Percentiles rank a stretch among this genome's conserved stretches.
Conservation (phyloP, 2,329 filamentous ascomycete species). For the Alternaria gansuensis region DNA sequence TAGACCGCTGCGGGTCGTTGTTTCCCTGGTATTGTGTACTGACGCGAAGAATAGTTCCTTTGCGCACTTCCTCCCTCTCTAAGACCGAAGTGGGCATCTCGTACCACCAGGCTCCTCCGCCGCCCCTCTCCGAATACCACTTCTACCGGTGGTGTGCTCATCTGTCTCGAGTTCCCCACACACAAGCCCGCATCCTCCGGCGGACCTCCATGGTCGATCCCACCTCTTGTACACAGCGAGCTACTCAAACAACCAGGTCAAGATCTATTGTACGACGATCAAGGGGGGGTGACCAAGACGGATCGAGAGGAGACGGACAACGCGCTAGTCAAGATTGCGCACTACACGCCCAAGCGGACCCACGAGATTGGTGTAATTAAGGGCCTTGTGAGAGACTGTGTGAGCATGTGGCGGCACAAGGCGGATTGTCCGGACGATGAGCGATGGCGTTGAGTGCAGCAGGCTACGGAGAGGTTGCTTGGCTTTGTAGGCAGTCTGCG, state of each 20-base stretch:
- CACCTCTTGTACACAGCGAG: slow-evolving; percentile 73
- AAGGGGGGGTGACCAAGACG: slow-evolving; percentile 60
- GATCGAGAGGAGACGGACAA: slow-evolving; percentile 55
- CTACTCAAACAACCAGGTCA: slow-evolving; percentile 76
- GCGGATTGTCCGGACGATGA: slow-evolving; percentile 17
- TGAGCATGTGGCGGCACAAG: slow-evolving; percentile 60
- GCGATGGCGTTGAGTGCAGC: slow-evolving; percentile 10
- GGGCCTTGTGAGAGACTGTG: slow-evolving; percentile 61
- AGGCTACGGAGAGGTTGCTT: neutral
- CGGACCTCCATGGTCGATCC: slow-evolving; percentile 78
- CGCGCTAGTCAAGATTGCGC: slow-evolving; percentile 58
- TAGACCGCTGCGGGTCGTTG: neutral
- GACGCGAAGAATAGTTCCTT: slow-evolving; percentile 61
- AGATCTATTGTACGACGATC: slow-evolving; percentile 68
- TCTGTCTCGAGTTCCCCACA: slow-evolving; percentile 81
- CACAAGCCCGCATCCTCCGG: slow-evolving; percentile 70
- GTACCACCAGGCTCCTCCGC: slow-evolving; percentile 64
- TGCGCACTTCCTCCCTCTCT: slow-evolving; percentile 65
- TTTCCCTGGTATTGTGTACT: neutral
- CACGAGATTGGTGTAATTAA: slow-evolving; percentile 58
- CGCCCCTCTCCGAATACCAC: slow-evolving; percentile 26
- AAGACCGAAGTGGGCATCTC: slow-evolving; percentile 66
- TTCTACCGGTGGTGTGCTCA: slow-evolving; percentile 57
- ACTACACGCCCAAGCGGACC: slow-evolving; percentile 66
- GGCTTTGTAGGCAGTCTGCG: neutral